Base-by-base conservation (phyloP, 2,329 filamentous ascomycete species). In the Xylariaceae sp. region DNA sequence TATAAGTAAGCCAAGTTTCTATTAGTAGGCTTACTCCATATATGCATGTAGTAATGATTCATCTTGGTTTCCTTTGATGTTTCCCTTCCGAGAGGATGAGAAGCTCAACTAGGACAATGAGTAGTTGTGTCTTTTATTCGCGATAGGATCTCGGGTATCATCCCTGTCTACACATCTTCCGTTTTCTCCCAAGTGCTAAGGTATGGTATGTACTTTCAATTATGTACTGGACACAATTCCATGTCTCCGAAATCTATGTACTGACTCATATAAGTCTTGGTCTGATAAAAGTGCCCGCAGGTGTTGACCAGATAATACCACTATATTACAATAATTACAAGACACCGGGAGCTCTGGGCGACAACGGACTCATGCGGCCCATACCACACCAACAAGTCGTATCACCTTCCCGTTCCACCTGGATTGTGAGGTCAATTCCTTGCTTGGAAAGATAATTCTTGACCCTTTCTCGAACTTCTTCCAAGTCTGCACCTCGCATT, bases 321-420 rank as follows among this genome's bases (percentile, higher is more conserved):
- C 30, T 16, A 9, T 10, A 9, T 10, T 26, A n/a, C 9, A n/a
- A 15, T 7, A 16, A 44, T 41, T 29, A 58, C 10, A 57, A 57
- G 8, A 24, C 26, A 8, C 29, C 42, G n/a, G 53, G 53, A n/a
- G 46, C 6, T 26, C 58, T 70, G 8, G 63, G 57, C 48, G 65
- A 67, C 23, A 72, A 45, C 29, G 69, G 66, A 42, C 66, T 70
- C 35, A 63, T 50, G 39, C 74, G 67, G 13, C 70, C 75, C 54
- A 74, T 73, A 6, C 77, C 77, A 60, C 84, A 87, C 84, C 84
- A 87, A 62, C 84, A 87, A 16, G 74, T 77, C 33, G 70, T 67
- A 52, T 96, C 91, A 0, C 89, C 90, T 66, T 96, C 91, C 40
- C 87, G 79, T 72, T 97, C 93, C 1, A 96, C 89, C 72, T 97